Conservation (phyloP, 805 yeast species). For the Komagataella ulmi region DNA sequence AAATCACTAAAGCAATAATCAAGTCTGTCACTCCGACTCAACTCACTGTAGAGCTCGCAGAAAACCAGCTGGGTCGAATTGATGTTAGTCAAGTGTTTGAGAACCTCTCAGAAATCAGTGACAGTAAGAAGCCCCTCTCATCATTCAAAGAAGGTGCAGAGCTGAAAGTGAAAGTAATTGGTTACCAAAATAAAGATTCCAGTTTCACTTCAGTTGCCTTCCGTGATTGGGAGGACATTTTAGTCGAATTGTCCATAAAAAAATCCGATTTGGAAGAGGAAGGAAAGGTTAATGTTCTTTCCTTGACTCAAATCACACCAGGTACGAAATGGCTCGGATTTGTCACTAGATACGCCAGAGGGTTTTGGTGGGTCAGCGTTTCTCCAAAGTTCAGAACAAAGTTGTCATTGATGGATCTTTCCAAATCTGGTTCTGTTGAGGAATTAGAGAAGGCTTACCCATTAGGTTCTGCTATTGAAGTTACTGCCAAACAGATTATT, state of each 20-base stretch:
- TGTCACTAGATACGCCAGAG: slow-evolving; percentile 50
- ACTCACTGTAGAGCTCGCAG: slow-evolving; percentile 64
- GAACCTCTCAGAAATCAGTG: slow-evolving; percentile 35
- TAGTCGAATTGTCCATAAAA: slow-evolving; percentile 53
- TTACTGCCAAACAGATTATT: slow-evolving; percentile 41
- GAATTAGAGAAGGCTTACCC: slow-evolving; percentile 49
- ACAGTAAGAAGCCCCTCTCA: slow-evolving; percentile 43
- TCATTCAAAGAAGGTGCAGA: slow-evolving; percentile 44
- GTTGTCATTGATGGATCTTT: slow-evolving; percentile 49
- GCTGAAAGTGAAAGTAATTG: slow-evolving; percentile 55
- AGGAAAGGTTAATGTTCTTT: slow-evolving; percentile 12
- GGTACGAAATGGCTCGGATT: slow-evolving; percentile 45
- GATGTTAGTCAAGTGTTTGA: slow-evolving; percentile 64
- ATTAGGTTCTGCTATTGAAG: slow-evolving; percentile 56
- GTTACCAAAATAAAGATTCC: slow-evolving; percentile 63
- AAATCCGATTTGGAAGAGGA: slow-evolving; percentile 22
- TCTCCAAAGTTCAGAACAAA: slow-evolving; percentile 60
- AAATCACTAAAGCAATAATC: slow-evolving; percentile 42
- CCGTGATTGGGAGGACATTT: slow-evolving; percentile 35
- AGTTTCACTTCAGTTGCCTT: slow-evolving; percentile 55
- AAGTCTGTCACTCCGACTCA: slow-evolving; percentile 59
- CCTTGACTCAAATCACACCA: slow-evolving; percentile 27
- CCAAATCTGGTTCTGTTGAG: slow-evolving; percentile 35
- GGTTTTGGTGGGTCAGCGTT: slow-evolving; percentile 53
- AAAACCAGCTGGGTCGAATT: slow-evolving; percentile 65